Evolutionary conservation across 805 yeast genomes (phyloP), one percentile per base, ranked within the genome.

Genomic region (Metschnikowia colocasiae): DNA sequence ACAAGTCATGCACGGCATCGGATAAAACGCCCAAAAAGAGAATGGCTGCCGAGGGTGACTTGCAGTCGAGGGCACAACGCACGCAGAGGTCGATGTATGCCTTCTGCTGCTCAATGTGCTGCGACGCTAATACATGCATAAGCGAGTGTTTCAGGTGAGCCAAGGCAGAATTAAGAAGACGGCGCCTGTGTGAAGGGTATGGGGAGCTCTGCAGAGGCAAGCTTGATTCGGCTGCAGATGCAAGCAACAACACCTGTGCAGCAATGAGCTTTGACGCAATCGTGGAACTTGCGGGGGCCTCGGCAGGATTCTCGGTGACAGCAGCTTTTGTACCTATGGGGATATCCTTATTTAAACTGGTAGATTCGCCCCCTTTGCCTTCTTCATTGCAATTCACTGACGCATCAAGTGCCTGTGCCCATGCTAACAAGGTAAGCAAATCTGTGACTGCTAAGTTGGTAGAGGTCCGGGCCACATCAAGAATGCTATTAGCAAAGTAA

Each of bases 341-440:
- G 12, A 32, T 7, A 18, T 6, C 22, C 29, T 10, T 30, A 29
- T 39, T 39, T 39, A 30, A 39, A 20, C 10, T n/a, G 13, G 32
- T 3, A 4, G 19, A n/a, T 20, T n/a, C 27, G 26, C 19, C 19
- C 16, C 12, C 16, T 9, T 16, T 10, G 19, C 9, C 12, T 3
- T 12, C 15, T 1, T 29, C 34, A 4, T 9, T 18, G 42, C 34
- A 27, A 39, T 39, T 39, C 20, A 4, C 26, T 10, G 19, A 10
- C 7, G 26, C 42, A 9, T 32, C 30, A 20, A 40, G 43, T 23
- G 20, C 36, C n/a, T 40, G 37, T 4, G 72, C 63, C 90, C 91
- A 85, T 15, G 73, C 71, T 34, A 85, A 65, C 22, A 85, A 62
- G 25, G 83, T 74, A 52, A 81, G 60, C 50, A 82, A 68, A 61